Evolutionary conservation across 805 yeast genomes (phyloP).

Genomic region (Saturnispora galanensis): DNA sequence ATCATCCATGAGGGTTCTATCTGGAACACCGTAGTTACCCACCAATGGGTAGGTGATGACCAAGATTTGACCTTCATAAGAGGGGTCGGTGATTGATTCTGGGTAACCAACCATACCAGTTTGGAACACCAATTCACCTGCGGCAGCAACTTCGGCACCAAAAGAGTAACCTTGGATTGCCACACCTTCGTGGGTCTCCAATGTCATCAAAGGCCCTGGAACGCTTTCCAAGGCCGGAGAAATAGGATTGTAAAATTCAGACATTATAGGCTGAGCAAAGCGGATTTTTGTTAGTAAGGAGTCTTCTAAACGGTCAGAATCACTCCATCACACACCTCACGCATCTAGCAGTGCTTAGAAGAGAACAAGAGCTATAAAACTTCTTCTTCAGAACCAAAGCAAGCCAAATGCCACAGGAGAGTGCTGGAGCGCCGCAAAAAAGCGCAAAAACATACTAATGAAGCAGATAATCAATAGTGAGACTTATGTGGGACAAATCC

Average conservation of each 20-base stretch:
- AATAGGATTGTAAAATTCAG: slow-evolving; percentile 59
- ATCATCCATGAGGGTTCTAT: slow-evolving; percentile 66
- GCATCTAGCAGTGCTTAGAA: too few species aligned
- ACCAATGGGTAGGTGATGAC: slow-evolving; percentile 95
- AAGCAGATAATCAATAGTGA: slow-evolving; percentile 1
- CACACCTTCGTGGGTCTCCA: slow-evolving; percentile 81
- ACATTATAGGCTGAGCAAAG: neutral
- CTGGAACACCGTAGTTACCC: slow-evolving; percentile 99
- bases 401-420: too few species aligned
- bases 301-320: too few species aligned
- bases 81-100: slow-evolving; percentile 98
- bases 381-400: too few species aligned
- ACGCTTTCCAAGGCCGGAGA: slow-evolving; percentile 82
- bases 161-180: slow-evolving; percentile 91
- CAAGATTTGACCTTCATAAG: slow-evolving; percentile 92
- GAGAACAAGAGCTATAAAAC: too few species aligned
- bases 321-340: too few species aligned
- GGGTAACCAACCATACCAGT: slow-evolving; percentile 99
- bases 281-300: too few species aligned
- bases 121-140: slow-evolving; percentile 98
- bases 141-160: slow-evolving; percentile 81
- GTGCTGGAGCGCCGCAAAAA: neutral
- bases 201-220: slow-evolving; percentile 74
- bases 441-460: neutral
- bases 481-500: slow-evolving; percentile 5